These are phyloP conservation scores for Phytophthora constricta DNA, from an alignment of 352 stramenopile genomes.

Conservation along the genomic window DNA sequence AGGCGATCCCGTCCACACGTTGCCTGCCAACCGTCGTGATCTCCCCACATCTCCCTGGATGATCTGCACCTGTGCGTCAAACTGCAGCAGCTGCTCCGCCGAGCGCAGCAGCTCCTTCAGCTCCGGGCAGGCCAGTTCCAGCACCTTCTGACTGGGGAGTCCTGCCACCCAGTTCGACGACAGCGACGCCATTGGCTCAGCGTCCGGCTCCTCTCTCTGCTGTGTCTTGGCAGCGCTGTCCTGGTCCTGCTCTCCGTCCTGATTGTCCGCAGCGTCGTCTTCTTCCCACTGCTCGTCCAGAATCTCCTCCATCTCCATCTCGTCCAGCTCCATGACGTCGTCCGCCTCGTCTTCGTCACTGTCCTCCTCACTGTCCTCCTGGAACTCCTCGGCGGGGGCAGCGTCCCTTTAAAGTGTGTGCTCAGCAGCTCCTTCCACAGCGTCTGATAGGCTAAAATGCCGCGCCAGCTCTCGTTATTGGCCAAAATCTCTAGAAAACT, in stretches of 20 bases:
- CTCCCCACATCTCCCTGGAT: constrained; percentile 49
- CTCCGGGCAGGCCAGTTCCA: constrained; percentile 30
- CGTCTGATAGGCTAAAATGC: constrained; percentile 23
- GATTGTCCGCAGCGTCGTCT: constrained; percentile 24
- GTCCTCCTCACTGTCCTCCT: constrained; percentile 27
- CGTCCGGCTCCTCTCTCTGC: not conserved
- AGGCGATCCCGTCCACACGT: constrained; percentile 44
- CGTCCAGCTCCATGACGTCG: constrained; percentile 24
- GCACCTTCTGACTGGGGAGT: constrained; percentile 30
- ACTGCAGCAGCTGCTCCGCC: constrained; percentile 41
- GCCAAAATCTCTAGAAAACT: constrained; percentile 45
- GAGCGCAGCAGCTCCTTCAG: constrained; percentile 45
- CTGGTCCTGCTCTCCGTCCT: constrained; percentile 14
- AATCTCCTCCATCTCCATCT: constrained; percentile 23
- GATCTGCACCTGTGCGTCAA: constrained; percentile 43
- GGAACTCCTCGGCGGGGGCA: constrained; percentile 27
- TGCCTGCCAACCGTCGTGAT: constrained; percentile 34
- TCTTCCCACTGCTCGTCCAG: constrained; percentile 27
- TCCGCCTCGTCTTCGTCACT: constrained; percentile 27
- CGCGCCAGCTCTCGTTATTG: constrained; percentile 27
- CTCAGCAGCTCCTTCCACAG: constrained; percentile 37
- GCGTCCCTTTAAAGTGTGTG: constrained; percentile 34
- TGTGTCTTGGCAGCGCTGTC: not conserved
- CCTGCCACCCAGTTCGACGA: constrained; percentile 17
- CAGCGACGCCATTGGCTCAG: not conserved